These are phyloP conservation scores for Elsinoe fawcettii DNA, from an alignment of 2,329 filamentous ascomycete species.

Conservation along the genomic window DNA sequence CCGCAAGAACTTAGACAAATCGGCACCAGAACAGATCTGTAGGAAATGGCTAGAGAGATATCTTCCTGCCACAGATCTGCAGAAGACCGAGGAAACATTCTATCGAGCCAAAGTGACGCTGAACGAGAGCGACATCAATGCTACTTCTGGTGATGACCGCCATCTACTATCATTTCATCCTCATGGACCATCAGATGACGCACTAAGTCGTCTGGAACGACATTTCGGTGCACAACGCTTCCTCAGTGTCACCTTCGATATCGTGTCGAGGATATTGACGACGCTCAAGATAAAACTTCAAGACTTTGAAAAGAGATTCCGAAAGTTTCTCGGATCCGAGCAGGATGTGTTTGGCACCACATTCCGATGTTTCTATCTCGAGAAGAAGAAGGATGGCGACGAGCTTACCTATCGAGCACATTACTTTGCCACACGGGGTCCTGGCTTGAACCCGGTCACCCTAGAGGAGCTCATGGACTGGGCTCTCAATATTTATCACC, in stretches of 20 bases:
- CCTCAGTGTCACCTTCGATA: conserved; percentile 33
- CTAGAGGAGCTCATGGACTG: conserved; percentile 32
- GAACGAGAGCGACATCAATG: background rate
- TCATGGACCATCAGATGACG: background rate
- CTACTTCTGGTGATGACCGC: background rate
- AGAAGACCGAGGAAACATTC: conserved; percentile 85
- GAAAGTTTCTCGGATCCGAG: conserved; percentile 30
- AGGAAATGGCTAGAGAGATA: background rate
- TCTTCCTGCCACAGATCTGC: conserved; percentile 60
- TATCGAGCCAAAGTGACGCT: conserved; percentile 55
- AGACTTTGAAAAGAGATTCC: conserved; percentile 24
- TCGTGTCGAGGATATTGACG: conserved; percentile 18
- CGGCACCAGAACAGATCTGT: background rate
- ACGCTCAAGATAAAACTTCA: conserved; percentile 20
- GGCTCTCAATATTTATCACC: conserved; percentile 34
- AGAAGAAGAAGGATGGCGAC: conserved; percentile 20
- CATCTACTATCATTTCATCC: background rate
- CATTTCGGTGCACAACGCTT: conserved; percentile 34
- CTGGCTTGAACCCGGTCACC: conserved; percentile 17
- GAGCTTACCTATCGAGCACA: conserved; percentile 16
- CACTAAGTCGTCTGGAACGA: conserved; percentile 22
- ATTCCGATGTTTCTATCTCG: conserved; percentile 36
- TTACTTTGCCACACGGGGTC: conserved; percentile 24
- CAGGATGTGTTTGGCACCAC: conserved; percentile 35
- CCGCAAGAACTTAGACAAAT: background rate